Percentiles rank a stretch among this genome's conserved stretches.
phyloP scores from a whole-genome alignment of 495 filamentous ascomycete genomes.

The Hypoxylon subgilvum region DNA sequence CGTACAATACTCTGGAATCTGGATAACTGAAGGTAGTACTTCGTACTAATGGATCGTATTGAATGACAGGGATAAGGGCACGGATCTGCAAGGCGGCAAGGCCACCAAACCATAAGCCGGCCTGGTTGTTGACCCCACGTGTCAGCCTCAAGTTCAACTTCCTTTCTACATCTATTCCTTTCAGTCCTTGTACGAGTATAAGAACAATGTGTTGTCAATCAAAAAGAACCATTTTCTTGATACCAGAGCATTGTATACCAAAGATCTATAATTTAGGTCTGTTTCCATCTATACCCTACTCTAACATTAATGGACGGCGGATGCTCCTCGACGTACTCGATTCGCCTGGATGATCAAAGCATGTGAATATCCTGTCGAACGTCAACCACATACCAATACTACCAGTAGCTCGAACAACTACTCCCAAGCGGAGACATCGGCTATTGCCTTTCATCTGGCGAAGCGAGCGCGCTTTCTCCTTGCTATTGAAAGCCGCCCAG shows the following conservation, averaged over 20 bases:
- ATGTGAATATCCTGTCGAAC: neutral
- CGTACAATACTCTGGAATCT: too few relatives aligned
- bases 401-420: too few relatives aligned
- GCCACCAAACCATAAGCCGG: constrained; percentile 19
- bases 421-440: too few relatives aligned
- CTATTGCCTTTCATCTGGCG: too few relatives aligned
- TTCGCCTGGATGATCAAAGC: constrained; percentile 24
- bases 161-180: constrained; percentile 23
- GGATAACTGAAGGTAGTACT: too few relatives aligned
- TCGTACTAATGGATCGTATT: too few relatives aligned
- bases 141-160: constrained; percentile 38
- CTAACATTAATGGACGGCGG: neutral
- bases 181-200: constrained; percentile 15
- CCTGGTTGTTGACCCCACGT: constrained; percentile 33
- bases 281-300: neutral
- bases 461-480: too few relatives aligned
- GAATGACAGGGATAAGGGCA: too few relatives aligned
- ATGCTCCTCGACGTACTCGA: neutral
- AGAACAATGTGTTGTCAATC: constrained; percentile 26
- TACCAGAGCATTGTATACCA: neutral
- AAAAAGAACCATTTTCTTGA: constrained; percentile 11
- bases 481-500: too few relatives aligned
- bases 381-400: neutral
- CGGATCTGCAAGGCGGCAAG: neutral
- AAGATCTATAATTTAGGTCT: neutral